A percentile compares a stretch with the other conserved stretches of the same genome.
phyloP scores from a whole-genome alignment of 805 yeast genomes.

The Saturnispora ahearnii region DNA sequence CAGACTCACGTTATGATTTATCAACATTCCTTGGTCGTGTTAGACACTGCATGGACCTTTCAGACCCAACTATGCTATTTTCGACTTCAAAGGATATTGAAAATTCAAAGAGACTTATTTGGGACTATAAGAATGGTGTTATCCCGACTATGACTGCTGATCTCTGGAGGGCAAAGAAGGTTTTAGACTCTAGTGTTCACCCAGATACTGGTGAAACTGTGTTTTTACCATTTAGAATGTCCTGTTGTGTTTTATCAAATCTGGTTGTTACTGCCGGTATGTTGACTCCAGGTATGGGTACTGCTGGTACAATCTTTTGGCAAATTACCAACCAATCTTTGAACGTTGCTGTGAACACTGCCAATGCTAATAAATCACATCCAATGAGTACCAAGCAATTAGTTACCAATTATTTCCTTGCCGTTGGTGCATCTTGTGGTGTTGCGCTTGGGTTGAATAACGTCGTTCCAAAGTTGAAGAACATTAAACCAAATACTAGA shows the following conservation, averaged over 20 bases:
- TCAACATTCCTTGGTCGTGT: slow-evolving; percentile 89
- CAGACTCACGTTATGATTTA: slow-evolving; percentile 73
- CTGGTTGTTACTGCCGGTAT: slow-evolving; percentile 94
- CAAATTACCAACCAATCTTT: slow-evolving; percentile 95
- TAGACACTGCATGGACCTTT: slow-evolving; percentile 83
- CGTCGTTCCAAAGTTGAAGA: slow-evolving; percentile 75
- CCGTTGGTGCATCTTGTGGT: slow-evolving; percentile 90
- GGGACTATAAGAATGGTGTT: slow-evolving; percentile 67
- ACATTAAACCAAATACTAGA: slow-evolving; percentile 59
- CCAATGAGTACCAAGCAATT: slow-evolving; percentile 77
- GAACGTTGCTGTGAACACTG: slow-evolving; percentile 93
- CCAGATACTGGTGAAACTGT: slow-evolving; percentile 97
- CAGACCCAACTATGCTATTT: slow-evolving; percentile 85
- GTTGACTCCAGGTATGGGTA: slow-evolving; percentile 90
- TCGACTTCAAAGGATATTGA: slow-evolving; percentile 58
- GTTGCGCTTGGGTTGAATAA: slow-evolving; percentile 92
- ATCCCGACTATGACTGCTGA: slow-evolving; percentile 60
- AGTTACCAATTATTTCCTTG: slow-evolving; percentile 69
- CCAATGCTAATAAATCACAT: slow-evolving; percentile 92
- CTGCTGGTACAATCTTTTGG: slow-evolving; percentile 92
- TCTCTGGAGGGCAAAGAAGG: slow-evolving; percentile 80
- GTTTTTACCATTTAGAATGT: slow-evolving; percentile 91
- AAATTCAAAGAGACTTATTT: slow-evolving; percentile 53
- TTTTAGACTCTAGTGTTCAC: slow-evolving; percentile 86
- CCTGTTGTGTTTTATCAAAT: slow-evolving; percentile 87